These are phyloP conservation scores for Epichloe uncinata DNA, from an alignment of 2,329 filamentous ascomycete genomes.

Conservation along the genomic window DNA sequence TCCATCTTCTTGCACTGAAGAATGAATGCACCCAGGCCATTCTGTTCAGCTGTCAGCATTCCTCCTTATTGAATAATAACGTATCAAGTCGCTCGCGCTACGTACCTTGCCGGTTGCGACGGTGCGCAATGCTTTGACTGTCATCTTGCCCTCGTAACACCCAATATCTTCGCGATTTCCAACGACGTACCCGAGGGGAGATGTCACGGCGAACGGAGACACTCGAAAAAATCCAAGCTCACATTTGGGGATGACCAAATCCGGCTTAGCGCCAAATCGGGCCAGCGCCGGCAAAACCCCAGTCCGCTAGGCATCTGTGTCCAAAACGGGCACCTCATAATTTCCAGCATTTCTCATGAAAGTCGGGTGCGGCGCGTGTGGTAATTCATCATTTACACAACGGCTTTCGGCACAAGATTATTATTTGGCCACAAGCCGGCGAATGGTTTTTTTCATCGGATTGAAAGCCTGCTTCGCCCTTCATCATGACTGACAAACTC, in stretches of 20 bases:
- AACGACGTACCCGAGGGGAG: conserved; percentile 9
- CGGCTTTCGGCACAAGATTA: neutral
- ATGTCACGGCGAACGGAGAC: conserved; percentile 5
- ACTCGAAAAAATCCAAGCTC: conserved; percentile 6
- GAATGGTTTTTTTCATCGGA: neutral
- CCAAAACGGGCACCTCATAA: conserved; percentile 8
- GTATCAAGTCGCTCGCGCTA: neutral
- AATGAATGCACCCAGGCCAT: conserved; percentile 93
- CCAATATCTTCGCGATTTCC: conserved; percentile 15
- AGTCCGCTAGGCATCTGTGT: neutral
- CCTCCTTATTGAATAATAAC: neutral
- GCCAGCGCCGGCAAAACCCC: conserved; percentile 11
- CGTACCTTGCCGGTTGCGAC: conserved; percentile 40
- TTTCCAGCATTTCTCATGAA: conserved; percentile 8
- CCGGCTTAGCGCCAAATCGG: conserved; percentile 14
- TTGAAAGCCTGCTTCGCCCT: neutral
- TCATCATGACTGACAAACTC: conserved; percentile 83
- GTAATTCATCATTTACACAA: conserved; percentile 1
- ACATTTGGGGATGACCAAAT: conserved; percentile 5
- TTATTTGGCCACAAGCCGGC: neutral
- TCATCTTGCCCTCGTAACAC: conserved; percentile 33
- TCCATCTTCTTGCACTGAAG: conserved; percentile 93
- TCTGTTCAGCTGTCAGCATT: conserved; percentile 39
- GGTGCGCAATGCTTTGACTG: conserved; percentile 38
- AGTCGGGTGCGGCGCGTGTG: conserved; percentile 6